Evolutionary conservation across 768 basidiomycete genomes (phyloP).

Genomic region (Porphyrellus cyaneotinctus): DNA sequence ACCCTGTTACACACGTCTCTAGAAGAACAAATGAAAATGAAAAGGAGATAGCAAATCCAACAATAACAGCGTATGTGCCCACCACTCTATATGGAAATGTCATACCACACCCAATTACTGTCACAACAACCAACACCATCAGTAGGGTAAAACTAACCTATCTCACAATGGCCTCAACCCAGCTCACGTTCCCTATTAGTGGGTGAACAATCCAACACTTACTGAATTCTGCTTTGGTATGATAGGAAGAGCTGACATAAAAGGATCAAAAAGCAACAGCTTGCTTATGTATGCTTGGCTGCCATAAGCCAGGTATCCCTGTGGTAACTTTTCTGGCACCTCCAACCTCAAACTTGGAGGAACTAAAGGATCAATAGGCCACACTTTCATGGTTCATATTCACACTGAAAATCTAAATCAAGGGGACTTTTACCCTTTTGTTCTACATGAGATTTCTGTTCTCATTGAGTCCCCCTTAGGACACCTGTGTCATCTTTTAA

Average conservation of each 20-base stretch:
- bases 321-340: slow-evolving; percentile 2
- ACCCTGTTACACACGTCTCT: too few species aligned
- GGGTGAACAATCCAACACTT: not conserved
- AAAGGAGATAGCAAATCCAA: too few species aligned
- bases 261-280: too few species aligned
- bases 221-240: not conserved
- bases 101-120: too few species aligned
- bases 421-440: slow-evolving; percentile 24
- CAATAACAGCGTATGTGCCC: too few species aligned
- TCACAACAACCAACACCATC: too few species aligned
- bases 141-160: slow-evolving; percentile 86
- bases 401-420: slow-evolving; percentile 1
- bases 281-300: not conserved
- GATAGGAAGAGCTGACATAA: slow-evolving; percentile 1
- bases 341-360: not conserved
- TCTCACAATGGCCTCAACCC: slow-evolving; percentile 82
- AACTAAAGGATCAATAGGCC: slow-evolving; percentile 2
- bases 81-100: too few species aligned
- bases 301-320: not conserved
- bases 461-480: slow-evolving; percentile 75
- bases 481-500: slow-evolving; percentile 79
- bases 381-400: slow-evolving; percentile 1
- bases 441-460: slow-evolving; percentile 77
- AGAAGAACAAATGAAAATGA: too few species aligned
- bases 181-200: slow-evolving; percentile 60